phyloP scores from a whole-genome alignment of 257 asterid species.

The Handroanthus guayacan region DNA sequence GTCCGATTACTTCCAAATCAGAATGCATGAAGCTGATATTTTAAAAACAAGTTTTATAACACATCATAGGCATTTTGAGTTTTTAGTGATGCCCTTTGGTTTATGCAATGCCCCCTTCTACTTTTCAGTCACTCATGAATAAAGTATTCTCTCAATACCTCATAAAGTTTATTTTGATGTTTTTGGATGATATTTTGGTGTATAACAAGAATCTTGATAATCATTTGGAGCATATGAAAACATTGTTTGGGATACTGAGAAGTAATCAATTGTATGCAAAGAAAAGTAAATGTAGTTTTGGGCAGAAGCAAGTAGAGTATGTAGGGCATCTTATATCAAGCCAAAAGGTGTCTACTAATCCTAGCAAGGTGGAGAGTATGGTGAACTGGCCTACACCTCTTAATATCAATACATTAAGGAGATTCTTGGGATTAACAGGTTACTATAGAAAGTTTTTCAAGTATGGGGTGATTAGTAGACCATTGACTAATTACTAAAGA shows the following conservation, averaged over 20 bases:
- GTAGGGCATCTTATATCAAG: constrained; percentile 19
- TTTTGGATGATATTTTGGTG: not conserved
- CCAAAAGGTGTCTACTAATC: not conserved
- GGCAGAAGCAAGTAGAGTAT: not conserved
- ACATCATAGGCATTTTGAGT: not conserved
- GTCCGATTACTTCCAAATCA: constrained; percentile 13
- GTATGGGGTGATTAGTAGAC: not conserved
- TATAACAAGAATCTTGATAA: not conserved
- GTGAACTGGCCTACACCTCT: constrained; percentile 13
- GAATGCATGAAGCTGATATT: not conserved
- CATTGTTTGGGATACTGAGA: not conserved
- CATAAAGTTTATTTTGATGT: no score
- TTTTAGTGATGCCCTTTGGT: not conserved
- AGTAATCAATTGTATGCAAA: constrained; percentile 15
- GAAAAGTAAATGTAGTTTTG: constrained; percentile 21
- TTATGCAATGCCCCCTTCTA: no score
- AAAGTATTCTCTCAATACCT: no score
- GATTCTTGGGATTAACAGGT: constrained; percentile 7
- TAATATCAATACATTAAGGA: not conserved
- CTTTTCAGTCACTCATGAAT: no score
- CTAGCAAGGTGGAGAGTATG: not conserved
- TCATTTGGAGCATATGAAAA: not conserved
- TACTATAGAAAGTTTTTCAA: no score
- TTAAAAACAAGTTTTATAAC: not conserved
- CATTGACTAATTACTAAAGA: not conserved